These are phyloP conservation scores for Scutellaria barbata DNA, from an alignment of 257 asterid species.

Conservation along the genomic window DNA sequence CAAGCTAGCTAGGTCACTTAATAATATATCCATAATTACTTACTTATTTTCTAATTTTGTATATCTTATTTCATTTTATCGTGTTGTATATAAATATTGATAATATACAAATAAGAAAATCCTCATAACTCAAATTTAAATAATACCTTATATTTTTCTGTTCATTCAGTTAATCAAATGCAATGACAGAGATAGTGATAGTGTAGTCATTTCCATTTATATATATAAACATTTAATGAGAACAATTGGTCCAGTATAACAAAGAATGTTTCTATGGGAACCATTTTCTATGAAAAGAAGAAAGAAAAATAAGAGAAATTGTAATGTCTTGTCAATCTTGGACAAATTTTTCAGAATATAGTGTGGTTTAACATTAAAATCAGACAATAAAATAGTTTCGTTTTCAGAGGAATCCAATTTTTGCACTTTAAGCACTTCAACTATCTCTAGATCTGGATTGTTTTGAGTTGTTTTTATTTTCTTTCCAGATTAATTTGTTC, in stretches of 20 bases:
- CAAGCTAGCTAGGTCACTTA: not conserved
- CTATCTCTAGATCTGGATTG: slow-evolving; percentile 33
- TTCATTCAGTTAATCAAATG: not conserved
- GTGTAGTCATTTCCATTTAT: not conserved
- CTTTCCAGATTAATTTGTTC: not conserved
- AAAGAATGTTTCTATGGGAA: slow-evolving; percentile 3
- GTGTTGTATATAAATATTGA: no score
- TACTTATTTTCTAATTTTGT: no score
- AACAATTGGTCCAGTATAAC: not conserved
- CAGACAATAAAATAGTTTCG: not conserved
- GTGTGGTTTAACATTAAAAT: not conserved
- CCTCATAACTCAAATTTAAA: no score
- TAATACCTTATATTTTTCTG: not conserved
- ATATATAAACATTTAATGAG: no score
- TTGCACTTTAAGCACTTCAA: slow-evolving; percentile 28
- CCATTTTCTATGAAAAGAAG: not conserved
- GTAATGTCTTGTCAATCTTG: not conserved
- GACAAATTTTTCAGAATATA: no score
- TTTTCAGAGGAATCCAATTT: slow-evolving; percentile 34
- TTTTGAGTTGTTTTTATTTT: not conserved
- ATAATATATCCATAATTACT: no score
- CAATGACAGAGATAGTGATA: no score
- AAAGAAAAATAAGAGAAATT: not conserved
- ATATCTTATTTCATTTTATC: no score
- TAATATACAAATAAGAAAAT: no score